These are phyloP conservation scores for Eucalyptus curtisii DNA, from an alignment of 345 rosid genomes.

Conservation along the genomic window DNA sequence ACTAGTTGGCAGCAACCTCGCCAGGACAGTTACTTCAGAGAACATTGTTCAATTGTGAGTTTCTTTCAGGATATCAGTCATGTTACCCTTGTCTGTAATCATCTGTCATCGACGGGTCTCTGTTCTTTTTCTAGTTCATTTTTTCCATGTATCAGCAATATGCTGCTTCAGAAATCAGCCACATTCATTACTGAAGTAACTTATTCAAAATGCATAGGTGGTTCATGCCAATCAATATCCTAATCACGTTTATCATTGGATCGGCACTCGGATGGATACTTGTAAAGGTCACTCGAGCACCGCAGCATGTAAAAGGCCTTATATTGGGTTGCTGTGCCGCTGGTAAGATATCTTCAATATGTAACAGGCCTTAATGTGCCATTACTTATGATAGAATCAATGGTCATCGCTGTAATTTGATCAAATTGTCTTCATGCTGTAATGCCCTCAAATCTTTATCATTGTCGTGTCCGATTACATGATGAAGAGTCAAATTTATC, in stretches of 20 bases:
- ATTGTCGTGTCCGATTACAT: background rate
- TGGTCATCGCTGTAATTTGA: background rate
- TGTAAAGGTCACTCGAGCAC: conserved; percentile 19
- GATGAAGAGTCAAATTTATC: background rate
- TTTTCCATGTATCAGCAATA: background rate
- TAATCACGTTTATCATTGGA: conserved; percentile 23
- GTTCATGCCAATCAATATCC: conserved; percentile 49
- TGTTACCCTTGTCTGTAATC: background rate
- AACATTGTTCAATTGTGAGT: conserved; percentile 27
- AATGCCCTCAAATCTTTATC: background rate
- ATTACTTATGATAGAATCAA: background rate
- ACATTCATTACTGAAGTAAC: background rate
- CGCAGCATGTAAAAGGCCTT: conserved; percentile 33
- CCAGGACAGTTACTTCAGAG: conserved; percentile 19
- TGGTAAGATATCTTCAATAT: conserved; percentile 2
- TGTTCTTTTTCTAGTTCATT: background rate
- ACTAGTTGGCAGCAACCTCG: conserved; percentile 22
- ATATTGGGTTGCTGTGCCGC: conserved; percentile 42
- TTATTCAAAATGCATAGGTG: conserved; percentile 12
- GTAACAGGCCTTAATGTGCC: background rate
- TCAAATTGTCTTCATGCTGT: background rate
- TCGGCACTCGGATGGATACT: conserved; percentile 39
- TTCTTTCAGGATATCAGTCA: background rate
- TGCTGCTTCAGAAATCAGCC: background rate
- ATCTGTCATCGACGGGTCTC: background rate